Percentiles rank a stretch among this genome's conserved stretches.
Evolutionary conservation across 768 basidiomycete species (phyloP).

Genomic region (Neoboletus magnificus): DNA sequence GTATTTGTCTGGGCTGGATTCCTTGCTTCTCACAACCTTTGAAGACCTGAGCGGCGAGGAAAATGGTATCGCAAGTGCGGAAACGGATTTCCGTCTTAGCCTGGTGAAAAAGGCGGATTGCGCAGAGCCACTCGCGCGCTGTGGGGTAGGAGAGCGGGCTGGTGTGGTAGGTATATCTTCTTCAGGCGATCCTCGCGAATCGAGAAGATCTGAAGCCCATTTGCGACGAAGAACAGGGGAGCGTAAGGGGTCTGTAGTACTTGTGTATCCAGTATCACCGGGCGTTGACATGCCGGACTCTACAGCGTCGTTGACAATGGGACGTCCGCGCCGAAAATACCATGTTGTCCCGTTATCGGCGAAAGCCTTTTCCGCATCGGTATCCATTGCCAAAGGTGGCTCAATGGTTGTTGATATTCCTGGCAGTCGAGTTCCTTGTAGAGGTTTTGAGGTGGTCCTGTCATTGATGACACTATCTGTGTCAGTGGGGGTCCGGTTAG

Average conservation of each 20-base stretch:
- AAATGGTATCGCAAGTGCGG: slow-evolving; percentile 40
- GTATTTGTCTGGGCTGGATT: slow-evolving; percentile 28
- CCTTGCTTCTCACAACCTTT: slow-evolving; percentile 20
- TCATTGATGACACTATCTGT: slow-evolving; percentile 24
- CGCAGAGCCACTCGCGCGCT: slow-evolving; percentile 11
- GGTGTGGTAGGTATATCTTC: slow-evolving; percentile 11
- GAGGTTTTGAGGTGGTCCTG: slow-evolving; percentile 17
- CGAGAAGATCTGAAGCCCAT: slow-evolving; percentile 45
- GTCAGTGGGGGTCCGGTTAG: slow-evolving; percentile 20
- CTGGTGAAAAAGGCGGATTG: slow-evolving; percentile 40
- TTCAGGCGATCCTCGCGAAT: slow-evolving; percentile 24
- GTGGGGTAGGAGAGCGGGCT: slow-evolving; percentile 3
- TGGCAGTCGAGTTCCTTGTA: slow-evolving; percentile 19
- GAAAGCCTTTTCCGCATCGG: slow-evolving; percentile 75
- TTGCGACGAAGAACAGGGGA: slow-evolving; percentile 44
- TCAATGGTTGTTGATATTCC: slow-evolving; percentile 39
- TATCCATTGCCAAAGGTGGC: slow-evolving; percentile 67
- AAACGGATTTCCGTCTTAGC: slow-evolving; percentile 44
- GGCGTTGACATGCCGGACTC: slow-evolving; percentile 36
- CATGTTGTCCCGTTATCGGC: slow-evolving; percentile 47
- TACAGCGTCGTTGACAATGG: slow-evolving; percentile 20
- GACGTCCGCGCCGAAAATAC: slow-evolving; percentile 52
- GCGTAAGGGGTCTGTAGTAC: slow-evolving; percentile 37
- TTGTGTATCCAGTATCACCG: slow-evolving; percentile 23
- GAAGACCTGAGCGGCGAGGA: slow-evolving; percentile 22